phyloP scores from a whole-genome alignment of 1,284 basidiomycete genomes.

The Naganishia cerealis region DNA sequence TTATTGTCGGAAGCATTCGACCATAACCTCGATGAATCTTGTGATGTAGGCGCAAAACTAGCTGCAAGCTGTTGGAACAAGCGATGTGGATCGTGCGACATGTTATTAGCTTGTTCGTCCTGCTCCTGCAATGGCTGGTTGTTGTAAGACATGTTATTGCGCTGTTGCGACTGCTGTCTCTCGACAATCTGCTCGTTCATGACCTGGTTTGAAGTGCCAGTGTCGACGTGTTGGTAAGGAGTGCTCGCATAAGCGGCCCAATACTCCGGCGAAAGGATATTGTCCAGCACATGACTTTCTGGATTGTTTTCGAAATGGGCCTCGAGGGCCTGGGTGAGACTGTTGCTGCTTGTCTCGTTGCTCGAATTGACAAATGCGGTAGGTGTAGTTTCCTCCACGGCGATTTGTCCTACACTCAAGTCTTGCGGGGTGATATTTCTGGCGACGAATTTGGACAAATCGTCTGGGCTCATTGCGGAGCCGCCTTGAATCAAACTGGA shows the following conservation, averaged over 20 bases:
- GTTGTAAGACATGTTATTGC: neutral
- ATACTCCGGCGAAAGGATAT: conserved; percentile 12
- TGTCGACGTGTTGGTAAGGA: conserved; percentile 2
- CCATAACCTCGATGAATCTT: conserved; percentile 1
- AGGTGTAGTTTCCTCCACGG: neutral
- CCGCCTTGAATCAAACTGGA: neutral
- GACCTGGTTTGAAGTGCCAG: neutral
- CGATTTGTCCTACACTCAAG: conserved; percentile 13
- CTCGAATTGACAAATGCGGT: neutral
- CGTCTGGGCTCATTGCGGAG: conserved; percentile 18
- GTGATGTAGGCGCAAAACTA: conserved; percentile 1
- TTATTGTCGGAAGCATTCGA: neutral
- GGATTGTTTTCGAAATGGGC: neutral
- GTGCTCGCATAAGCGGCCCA: conserved; percentile 15
- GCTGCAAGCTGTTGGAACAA: conserved; percentile 21
- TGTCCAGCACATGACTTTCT: conserved; percentile 1
- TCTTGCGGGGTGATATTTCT: conserved; percentile 21
- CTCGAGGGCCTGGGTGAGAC: conserved; percentile 3
- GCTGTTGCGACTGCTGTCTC: neutral
- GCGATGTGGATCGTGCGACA: conserved; percentile 16
- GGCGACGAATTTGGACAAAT: conserved; percentile 11
- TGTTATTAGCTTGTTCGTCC: neutral
- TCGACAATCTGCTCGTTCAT: neutral
- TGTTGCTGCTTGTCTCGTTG: neutral
- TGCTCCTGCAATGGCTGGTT: conserved; percentile 1